A percentile compares a stretch with the other conserved stretches of the same genome.
phyloP scores from a whole-genome alignment of 179 eudicot species.

The Actinidia chinensis region DNA sequence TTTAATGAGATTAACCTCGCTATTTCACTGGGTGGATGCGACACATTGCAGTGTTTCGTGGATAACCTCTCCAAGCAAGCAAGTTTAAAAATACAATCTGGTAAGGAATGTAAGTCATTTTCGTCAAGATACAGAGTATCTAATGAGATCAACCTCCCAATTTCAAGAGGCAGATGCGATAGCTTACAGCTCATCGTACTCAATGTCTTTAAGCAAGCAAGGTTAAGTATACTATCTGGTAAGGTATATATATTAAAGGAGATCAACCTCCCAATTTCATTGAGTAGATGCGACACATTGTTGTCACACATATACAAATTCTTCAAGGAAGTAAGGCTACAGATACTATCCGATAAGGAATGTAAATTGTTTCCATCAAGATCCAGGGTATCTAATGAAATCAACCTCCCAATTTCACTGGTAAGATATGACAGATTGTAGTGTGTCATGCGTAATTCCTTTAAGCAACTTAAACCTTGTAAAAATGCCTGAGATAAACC shows the following conservation, averaged over 20 bases:
- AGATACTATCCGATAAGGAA: not conserved
- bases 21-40: not conserved
- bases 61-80: too few relatives aligned
- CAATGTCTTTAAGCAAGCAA: not conserved
- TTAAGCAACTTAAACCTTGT: not conserved
- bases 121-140: not conserved
- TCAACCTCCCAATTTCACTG: not conserved
- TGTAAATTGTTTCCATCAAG: not conserved
- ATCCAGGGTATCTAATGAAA: not conserved
- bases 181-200: not conserved
- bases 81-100: not conserved
- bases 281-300: not conserved
- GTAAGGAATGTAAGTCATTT: not conserved
- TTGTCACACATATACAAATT: not conserved
- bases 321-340: not conserved
- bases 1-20: not conserved
- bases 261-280: not conserved
- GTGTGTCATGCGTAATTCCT: not conserved
- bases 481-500: not conserved
- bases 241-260: not conserved
- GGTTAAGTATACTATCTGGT: not conserved
- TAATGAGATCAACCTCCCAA: slow-evolving; percentile 4
- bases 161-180: not conserved
- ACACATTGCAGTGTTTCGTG: slow-evolving; percentile 4
- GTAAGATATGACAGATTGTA: not conserved